Base-by-base conservation (phyloP, 208 protist species). In the Trichomonas gallinae region DNA sequence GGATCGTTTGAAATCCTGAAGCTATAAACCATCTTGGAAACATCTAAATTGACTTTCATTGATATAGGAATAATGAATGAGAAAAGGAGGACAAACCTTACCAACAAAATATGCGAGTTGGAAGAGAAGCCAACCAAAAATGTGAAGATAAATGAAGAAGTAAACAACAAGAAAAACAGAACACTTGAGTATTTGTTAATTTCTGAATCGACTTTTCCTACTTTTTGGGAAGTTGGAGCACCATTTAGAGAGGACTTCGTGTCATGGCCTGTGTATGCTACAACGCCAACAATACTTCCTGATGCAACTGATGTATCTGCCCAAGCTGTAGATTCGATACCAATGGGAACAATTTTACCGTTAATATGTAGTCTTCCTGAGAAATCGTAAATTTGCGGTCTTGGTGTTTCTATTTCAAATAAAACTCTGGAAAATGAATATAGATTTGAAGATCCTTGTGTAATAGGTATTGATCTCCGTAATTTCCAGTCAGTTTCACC, bases 401-500 rank as follows among this genome's bases (percentile, higher is more conserved):
- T 26, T 51, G 96, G 96, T 36, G 44, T 40, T 31, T 97, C 96
- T 42, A 96, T 63, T 49, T 97, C 96, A 51, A 97, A 89, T n/a
- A n/a, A 10, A 38, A 87, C 46, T 63, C 96, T 34, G 10, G 9
- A 26, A n/a, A 96, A 42, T 36, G 49, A 23, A 34, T 31, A 97
- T 63, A 96, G 96, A 83, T 44, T 31, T 85, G 63, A 48, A 26
- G 96, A 85, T 15, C 91, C 40, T 97, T 97, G 93, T 31, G 97
- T 97, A 36, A 58, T 40, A n/a, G 48, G 63, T n/a, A 98, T 26
- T 63, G 96, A 96, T 96, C 96, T 96, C 49, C 98, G 96, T 13
- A 99, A 97, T 97, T 99, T 99, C 99, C 99, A 99, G 97, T 99
- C 99, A 8, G 99, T 99, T 97, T 99, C 99, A 34, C 99, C 99